Evolutionary conservation across 345 rosid species (phyloP).

Genomic region (Syzygium aqueum): DNA sequence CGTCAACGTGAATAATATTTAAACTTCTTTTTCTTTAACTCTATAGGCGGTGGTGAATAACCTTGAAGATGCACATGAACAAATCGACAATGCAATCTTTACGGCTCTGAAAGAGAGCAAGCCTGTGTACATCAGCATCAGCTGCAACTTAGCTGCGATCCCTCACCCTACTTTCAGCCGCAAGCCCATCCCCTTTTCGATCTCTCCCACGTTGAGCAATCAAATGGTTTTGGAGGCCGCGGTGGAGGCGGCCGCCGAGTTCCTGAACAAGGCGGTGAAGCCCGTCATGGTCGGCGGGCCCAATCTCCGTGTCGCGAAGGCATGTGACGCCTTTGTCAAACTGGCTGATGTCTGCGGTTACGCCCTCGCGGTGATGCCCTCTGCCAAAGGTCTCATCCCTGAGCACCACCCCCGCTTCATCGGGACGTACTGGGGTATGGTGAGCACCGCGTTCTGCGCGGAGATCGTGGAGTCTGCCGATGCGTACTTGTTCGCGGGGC

Average conservation of each 20-base stretch:
- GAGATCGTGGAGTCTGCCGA: slow-evolving; percentile 60
- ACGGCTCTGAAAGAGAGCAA: slow-evolving; percentile 51
- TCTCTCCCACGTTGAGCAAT: slow-evolving; percentile 43
- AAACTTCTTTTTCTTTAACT: neutral
- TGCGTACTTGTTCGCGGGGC: slow-evolving; percentile 49
- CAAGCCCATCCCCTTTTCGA: slow-evolving; percentile 41
- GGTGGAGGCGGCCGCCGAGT: slow-evolving; percentile 39
- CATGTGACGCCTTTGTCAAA: slow-evolving; percentile 29
- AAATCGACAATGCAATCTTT: slow-evolving; percentile 42
- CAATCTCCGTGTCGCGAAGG: slow-evolving; percentile 35
- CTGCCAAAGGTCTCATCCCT: slow-evolving; percentile 44
- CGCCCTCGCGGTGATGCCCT: slow-evolving; percentile 47
- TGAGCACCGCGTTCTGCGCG: slow-evolving; percentile 38
- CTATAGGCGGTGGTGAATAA: slow-evolving; percentile 42
- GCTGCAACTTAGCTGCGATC: slow-evolving; percentile 40
- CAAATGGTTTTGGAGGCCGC: slow-evolving; percentile 38
- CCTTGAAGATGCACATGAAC: slow-evolving; percentile 57
- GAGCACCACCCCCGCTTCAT: slow-evolving; percentile 50
- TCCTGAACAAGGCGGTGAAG: slow-evolving; percentile 52
- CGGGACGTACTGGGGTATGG: slow-evolving; percentile 55
- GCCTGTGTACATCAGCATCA: slow-evolving; percentile 59
- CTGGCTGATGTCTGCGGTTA: slow-evolving; percentile 46
- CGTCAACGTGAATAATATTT: neutral
- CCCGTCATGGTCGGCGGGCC: slow-evolving; percentile 52
- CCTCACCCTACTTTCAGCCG: slow-evolving; percentile 42